These are phyloP conservation scores for Claviceps pazoutovae DNA, from an alignment of 2,329 filamentous ascomycete genomes.

Conservation along the genomic window DNA sequence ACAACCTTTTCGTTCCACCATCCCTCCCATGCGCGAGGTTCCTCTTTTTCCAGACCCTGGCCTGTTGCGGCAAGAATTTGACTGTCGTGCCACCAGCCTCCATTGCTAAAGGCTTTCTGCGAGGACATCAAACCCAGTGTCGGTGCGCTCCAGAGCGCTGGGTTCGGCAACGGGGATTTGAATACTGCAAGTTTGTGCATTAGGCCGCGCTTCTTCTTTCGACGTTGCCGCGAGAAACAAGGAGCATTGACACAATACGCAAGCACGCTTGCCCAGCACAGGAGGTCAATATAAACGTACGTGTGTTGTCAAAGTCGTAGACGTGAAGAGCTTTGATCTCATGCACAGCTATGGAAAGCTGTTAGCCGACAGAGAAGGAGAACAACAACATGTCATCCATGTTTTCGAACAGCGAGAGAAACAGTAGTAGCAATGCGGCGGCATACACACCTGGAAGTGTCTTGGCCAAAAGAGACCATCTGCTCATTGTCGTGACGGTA, in stretches of 20 bases:
- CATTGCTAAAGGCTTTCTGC: slow-evolving; percentile 63
- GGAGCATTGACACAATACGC: no score
- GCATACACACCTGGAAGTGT: slow-evolving; percentile 48
- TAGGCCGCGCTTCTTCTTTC: neutral
- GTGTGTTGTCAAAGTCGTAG: slow-evolving; percentile 96
- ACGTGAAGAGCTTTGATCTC: slow-evolving; percentile 72
- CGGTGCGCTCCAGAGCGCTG: slow-evolving; percentile 66
- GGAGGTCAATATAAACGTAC: slow-evolving; percentile 43
- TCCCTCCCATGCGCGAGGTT: slow-evolving; percentile 70
- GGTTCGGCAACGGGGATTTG: slow-evolving; percentile 78
- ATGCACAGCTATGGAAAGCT: slow-evolving; percentile 33
- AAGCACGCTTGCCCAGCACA: neutral
- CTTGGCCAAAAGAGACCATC: slow-evolving; percentile 71
- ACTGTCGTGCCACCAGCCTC: slow-evolving; percentile 95
- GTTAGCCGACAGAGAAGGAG: neutral
- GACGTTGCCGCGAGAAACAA: no score
- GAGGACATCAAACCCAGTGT: slow-evolving; percentile 66
- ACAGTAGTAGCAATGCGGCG: neutral
- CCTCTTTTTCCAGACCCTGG: slow-evolving; percentile 67
- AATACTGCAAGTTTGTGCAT: slow-evolving; percentile 47
- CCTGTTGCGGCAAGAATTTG: slow-evolving; percentile 78
- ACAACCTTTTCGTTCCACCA: slow-evolving; percentile 95
- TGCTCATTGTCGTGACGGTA: slow-evolving; percentile 62
- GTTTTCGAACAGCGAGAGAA: neutral
- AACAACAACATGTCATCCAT: neutral